Conservation (phyloP, 2,329 filamentous ascomycete species). For the Fusarium anguioides region DNA sequence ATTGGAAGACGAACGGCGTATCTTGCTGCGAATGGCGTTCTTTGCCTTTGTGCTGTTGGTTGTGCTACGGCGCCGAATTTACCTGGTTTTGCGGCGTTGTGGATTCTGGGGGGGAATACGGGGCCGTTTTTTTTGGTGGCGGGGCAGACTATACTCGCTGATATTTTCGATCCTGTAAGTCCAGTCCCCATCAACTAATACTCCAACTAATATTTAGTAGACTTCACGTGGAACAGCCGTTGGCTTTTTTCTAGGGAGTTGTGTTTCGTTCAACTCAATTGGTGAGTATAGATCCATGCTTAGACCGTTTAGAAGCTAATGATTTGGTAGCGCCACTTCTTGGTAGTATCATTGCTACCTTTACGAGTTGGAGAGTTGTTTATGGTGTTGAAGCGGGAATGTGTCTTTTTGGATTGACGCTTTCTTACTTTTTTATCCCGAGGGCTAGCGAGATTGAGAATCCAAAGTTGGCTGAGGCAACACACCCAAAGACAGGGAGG, state of each 20-base stretch:
- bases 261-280: conserved; percentile 42
- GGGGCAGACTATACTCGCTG: conserved; percentile 43
- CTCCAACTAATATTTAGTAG: background rate
- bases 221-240: conserved; percentile 42
- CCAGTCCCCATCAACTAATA: background rate
- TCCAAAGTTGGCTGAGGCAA: conserved; percentile 29
- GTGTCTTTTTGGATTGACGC: conserved; percentile 39
- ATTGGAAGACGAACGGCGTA: conserved; percentile 40
- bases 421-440: conserved; percentile 44
- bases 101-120: conserved; percentile 42
- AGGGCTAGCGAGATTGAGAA: conserved; percentile 37
- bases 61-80: conserved; percentile 38
- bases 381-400: conserved; percentile 44
- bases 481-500: conserved; percentile 7
- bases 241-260: conserved; percentile 44
- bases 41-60: conserved; percentile 41
- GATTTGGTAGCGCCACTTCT: conserved; percentile 40
- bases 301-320: background rate
- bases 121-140: conserved; percentile 44
- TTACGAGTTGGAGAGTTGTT: conserved; percentile 45
- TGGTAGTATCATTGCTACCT: conserved; percentile 45
- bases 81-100: conserved; percentile 36
- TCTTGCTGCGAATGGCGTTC: conserved; percentile 39
- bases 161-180: conserved; percentile 44
- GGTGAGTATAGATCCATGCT: conserved; percentile 14